Conservation (phyloP, 1,284 basidiomycete genomes). For the Neolentinus lepideus region DNA sequence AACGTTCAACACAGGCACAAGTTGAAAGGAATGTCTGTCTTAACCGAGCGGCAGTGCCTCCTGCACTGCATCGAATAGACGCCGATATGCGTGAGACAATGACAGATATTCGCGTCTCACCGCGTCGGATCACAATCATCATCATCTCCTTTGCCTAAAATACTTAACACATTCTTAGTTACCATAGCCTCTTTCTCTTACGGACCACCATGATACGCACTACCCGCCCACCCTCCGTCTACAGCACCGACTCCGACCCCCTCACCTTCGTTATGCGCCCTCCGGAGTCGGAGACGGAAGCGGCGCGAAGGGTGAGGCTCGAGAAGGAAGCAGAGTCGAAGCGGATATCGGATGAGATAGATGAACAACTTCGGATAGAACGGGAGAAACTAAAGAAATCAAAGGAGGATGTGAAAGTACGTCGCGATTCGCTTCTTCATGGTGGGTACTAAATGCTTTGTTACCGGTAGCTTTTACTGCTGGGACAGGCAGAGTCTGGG, state of each 20-base stretch:
- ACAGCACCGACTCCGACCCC: conserved; percentile 41
- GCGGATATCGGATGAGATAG: conserved; percentile 69
- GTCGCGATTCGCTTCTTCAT: conserved; percentile 9
- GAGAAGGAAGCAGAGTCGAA: conserved; percentile 64
- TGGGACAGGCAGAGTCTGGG: conserved; percentile 79
- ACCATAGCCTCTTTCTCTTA: conserved; percentile 21
- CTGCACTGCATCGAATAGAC: no score
- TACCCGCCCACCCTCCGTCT: conserved; percentile 43
- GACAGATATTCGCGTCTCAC: no score
- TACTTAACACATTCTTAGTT: conserved; percentile 7
- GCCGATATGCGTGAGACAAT: no score
- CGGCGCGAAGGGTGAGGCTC: conserved; percentile 51
- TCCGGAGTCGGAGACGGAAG: conserved; percentile 55
- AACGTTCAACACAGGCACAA: no score
- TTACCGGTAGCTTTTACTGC: conserved; percentile 51
- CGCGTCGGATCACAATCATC: no score
- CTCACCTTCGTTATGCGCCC: conserved; percentile 63
- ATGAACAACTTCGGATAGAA: conserved; percentile 68
- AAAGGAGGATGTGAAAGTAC: conserved; percentile 70
- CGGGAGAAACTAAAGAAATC: conserved; percentile 53
- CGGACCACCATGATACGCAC: conserved; percentile 23
- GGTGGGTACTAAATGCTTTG: conserved; percentile 1
- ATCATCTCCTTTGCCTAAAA: conserved; percentile 4
- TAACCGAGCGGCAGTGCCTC: no score
- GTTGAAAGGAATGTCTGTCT: no score